Conservation (phyloP, 176 grass and related monocot species). For the Paspalum vaginatum region DNA sequence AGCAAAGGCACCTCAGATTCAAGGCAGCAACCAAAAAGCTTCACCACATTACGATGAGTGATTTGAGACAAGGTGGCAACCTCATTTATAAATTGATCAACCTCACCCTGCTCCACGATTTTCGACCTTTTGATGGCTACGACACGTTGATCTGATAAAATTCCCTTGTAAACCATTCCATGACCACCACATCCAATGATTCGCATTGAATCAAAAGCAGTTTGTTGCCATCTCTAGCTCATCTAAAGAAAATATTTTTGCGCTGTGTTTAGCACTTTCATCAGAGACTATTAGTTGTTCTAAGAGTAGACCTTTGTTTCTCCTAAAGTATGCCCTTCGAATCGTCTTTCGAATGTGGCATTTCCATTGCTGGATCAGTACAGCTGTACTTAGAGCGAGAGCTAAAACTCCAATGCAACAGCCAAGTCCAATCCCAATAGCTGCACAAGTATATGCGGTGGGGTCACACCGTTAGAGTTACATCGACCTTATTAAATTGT, state of each 20-base stretch:
- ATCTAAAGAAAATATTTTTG: background rate
- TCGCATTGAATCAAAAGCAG: background rate
- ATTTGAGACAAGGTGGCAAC: conserved; percentile 40
- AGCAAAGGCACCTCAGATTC: conserved; percentile 37
- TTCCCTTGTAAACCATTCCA: conserved; percentile 44
- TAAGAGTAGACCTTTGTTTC: background rate
- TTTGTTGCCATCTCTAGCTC: background rate
- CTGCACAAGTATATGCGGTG: background rate
- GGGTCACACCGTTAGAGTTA: background rate
- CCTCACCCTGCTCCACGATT: conserved; percentile 28
- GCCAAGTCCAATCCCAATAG: background rate
- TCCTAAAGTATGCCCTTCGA: background rate
- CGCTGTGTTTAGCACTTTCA: background rate
- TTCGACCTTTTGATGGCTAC: conserved; percentile 47
- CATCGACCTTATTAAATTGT: background rate
- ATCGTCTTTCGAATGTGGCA: background rate
- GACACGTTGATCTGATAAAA: conserved; percentile 22
- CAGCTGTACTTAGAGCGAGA: background rate
- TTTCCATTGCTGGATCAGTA: background rate
- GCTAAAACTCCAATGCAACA: conserved; percentile 19
- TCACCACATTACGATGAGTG: conserved; percentile 36
- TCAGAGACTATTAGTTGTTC: background rate
- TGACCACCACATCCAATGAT: conserved; percentile 37
- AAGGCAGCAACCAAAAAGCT: conserved; percentile 37
- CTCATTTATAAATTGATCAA: conserved; percentile 52